Base-by-base conservation (phyloP, 2,329 filamentous ascomycete genomes). In the Penicillium freii region DNA sequence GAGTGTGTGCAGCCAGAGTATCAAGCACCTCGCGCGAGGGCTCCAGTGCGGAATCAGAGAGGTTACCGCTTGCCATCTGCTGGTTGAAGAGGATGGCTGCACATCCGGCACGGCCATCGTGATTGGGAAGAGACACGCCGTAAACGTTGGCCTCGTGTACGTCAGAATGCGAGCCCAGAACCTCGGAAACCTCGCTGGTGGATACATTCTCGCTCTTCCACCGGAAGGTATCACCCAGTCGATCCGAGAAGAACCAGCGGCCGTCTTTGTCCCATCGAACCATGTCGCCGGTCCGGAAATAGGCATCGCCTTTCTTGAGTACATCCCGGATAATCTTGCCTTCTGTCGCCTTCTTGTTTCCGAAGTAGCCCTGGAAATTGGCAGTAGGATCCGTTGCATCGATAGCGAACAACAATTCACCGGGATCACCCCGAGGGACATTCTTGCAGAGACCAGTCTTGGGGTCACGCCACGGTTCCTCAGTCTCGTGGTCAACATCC, bases 101-200 rank as follows among this genome's bases (percentile, higher is more conserved):
- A 66, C 92, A 96, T 2, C 92, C 92, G 0, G 90, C 91, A 27
- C 91, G 82, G 19, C 91, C 91, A 67, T 96, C 91, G 69, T 95
- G 90, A 62, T 89, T 81, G 0, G 91, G 91, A 8, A 96, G 75
- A 42, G 85, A 74, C 2, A 96, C 89, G 38, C 91, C 91, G 68
- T 95, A 96, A 29, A 96, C 91, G 66, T 95, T 95, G 33, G 90
- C 88, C 76, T 96, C 91, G 33, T 82, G 78, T 15, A 96, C 80
- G 1, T 79, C 78, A 0, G 86, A 78, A 69, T 92, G 88, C 0
- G 79, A 75, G 15, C 89, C 87, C 0, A 96, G 74, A 0, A 85
- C 84, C 69, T 92, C 84, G n/a, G 87, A 84, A 19, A 96, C 92
- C 73, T 96, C 91, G 49, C 83, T 86, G 0, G 90, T 92, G 3